Conservation (phyloP, 2,329 filamentous ascomycete species). For the Diaporthe eres region DNA sequence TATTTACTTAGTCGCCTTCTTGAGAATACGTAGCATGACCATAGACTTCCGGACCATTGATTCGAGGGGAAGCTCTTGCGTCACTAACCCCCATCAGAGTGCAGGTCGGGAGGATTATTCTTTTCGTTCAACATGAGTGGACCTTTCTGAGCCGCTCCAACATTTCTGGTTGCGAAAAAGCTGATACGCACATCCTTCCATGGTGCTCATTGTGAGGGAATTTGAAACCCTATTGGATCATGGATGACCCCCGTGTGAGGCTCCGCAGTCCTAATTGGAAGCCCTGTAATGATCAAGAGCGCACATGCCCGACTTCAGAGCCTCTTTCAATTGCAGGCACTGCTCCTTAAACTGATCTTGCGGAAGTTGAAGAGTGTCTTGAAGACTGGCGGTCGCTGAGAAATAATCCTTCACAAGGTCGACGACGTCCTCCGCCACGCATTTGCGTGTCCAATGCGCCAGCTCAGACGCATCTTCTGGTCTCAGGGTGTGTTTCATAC, state of each 20-base stretch:
- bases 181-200: too few species aligned
- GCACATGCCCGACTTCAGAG: too few species aligned
- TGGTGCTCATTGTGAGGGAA: too few species aligned
- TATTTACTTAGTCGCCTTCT: too few species aligned
- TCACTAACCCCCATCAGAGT: too few species aligned
- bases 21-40: too few species aligned
- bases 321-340: neutral
- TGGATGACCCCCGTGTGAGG: neutral
- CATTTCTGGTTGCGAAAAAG: too few species aligned
- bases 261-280: neutral
- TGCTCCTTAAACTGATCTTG: neutral
- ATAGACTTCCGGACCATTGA: too few species aligned
- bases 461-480: neutral
- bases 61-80: too few species aligned
- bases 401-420: neutral
- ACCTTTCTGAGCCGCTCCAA: too few species aligned
- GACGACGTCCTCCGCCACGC: neutral
- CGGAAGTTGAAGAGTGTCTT: neutral
- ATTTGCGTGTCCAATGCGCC: rapidly evolving
- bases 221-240: neutral
- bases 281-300: neutral
- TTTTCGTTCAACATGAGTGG: too few species aligned
- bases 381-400: neutral
- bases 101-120: too few species aligned
- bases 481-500: neutral